These are phyloP conservation scores for Wickerhamia fluorescens DNA, from an alignment of 805 yeast species.

Conservation along the genomic window DNA sequence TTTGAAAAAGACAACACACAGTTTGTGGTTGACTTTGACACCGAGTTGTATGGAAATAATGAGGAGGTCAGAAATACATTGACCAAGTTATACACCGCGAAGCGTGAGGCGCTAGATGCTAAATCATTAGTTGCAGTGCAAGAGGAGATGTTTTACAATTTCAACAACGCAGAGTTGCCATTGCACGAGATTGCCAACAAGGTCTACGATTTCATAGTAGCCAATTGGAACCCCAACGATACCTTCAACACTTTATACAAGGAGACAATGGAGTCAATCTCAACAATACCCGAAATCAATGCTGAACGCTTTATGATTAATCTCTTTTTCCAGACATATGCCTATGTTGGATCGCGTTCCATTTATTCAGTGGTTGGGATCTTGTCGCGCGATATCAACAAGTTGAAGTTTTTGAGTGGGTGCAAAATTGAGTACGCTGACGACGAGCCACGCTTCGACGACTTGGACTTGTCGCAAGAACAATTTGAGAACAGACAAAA, in stretches of 20 bases:
- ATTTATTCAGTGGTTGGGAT: conserved; percentile 46
- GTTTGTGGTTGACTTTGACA: conserved; percentile 27
- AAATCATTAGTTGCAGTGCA: conserved; percentile 23
- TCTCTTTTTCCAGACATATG: conserved; percentile 61
- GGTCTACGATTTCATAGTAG: conserved; percentile 34
- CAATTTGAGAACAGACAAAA: conserved; percentile 22
- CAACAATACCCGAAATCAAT: conserved; percentile 12
- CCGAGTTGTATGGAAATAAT: conserved; percentile 26
- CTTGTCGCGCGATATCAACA: conserved; percentile 32
- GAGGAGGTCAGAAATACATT: conserved; percentile 20
- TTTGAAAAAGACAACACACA: conserved; percentile 19
- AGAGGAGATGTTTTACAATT: conserved; percentile 32
- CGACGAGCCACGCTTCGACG: conserved; percentile 28
- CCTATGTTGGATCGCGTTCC: conserved; percentile 83
- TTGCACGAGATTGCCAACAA: conserved; percentile 28
- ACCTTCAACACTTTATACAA: conserved; percentile 28
- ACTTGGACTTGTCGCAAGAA: conserved; percentile 16
- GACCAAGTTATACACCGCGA: conserved; percentile 16
- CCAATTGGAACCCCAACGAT: conserved; percentile 32
- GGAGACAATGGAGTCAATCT: conserved; percentile 18
- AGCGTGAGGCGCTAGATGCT: conserved; percentile 14
- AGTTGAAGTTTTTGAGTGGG: conserved; percentile 33
- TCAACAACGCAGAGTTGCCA: conserved; percentile 30
- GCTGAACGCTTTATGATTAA: conserved; percentile 41
- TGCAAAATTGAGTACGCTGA: conserved; percentile 21